phyloP scores from a whole-genome alignment of 164 flowering plant species.

The Vitis rotundifolia region DNA sequence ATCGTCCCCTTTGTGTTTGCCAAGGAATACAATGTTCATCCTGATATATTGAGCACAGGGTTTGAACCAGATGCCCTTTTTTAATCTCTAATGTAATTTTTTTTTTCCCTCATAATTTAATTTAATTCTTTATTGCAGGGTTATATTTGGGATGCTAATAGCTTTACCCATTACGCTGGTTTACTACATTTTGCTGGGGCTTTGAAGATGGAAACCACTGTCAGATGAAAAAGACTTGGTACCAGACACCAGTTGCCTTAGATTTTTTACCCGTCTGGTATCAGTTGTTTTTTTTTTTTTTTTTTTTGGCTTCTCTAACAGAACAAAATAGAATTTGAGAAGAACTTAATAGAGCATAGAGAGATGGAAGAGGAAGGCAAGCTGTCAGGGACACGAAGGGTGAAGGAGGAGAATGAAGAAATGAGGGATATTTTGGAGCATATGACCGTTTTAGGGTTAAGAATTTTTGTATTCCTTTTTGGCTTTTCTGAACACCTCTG shows the following conservation, averaged over 20 bases:
- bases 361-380: neutral
- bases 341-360: neutral
- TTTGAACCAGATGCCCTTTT: constrained; percentile 15
- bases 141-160: constrained; percentile 93
- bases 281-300: constrained; percentile 2
- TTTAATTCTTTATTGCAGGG: constrained; percentile 54
- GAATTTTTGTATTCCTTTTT: neutral
- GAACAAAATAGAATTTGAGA: neutral
- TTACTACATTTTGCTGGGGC: constrained; percentile 91
- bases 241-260: neutral
- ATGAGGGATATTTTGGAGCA: neutral
- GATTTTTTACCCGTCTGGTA: constrained; percentile 1
- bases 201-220: constrained; percentile 30
- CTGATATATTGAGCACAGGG: constrained; percentile 90
- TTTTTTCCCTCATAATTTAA: neutral
- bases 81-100: neutral
- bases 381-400: neutral
- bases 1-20: constrained; percentile 94
- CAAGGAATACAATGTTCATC: constrained; percentile 90
- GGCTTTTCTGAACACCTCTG: neutral
- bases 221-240: neutral
- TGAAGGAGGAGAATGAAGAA: neutral
- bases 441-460: neutral
- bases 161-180: constrained; percentile 95
- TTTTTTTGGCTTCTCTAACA: constrained; percentile 8